A percentile compares a stretch with the other conserved stretches of the same genome.
Evolutionary conservation across 2,329 filamentous ascomycete species (phyloP).

Genomic region (Cladosporium sp.): DNA sequence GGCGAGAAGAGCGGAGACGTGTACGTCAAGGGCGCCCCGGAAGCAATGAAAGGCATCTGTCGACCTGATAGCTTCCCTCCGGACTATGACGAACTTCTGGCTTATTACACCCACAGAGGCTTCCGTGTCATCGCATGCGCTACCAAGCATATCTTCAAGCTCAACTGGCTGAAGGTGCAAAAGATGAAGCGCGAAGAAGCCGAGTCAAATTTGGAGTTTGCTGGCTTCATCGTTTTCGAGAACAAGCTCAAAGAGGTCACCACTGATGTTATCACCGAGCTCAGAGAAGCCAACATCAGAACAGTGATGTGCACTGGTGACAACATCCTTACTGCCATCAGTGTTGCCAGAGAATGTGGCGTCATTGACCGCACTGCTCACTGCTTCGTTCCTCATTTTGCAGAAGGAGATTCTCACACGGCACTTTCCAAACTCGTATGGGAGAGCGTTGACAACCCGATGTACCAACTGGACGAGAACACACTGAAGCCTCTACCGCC

Average conservation of each 20-base stretch:
- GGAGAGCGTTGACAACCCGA: conserved; percentile 90
- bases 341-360: conserved; percentile 85
- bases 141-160: conserved; percentile 77
- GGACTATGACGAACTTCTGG: conserved; percentile 86
- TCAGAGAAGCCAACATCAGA: conserved; percentile 77
- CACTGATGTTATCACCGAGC: conserved; percentile 72
- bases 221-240: conserved; percentile 97
- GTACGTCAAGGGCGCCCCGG: conserved; percentile 94
- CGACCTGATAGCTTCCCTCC: conserved; percentile 74
- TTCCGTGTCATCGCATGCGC: conserved; percentile 96
- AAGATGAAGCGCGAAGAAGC: conserved; percentile 87
- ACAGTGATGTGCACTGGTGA: conserved; percentile 97
- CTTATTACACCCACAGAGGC: conserved; percentile 90
- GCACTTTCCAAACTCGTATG: conserved; percentile 71
- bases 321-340: conserved; percentile 95
- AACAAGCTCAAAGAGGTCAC: conserved; percentile 95
- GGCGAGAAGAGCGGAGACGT: conserved; percentile 79
- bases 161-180: conserved; percentile 91
- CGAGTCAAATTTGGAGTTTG: conserved; percentile 78
- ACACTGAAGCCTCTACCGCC: conserved; percentile 75
- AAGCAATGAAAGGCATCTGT: conserved; percentile 95
- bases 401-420: conserved; percentile 71
- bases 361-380: conserved; percentile 76
- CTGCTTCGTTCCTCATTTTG: conserved; percentile 89
- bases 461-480: conserved; percentile 71